A percentile compares a stretch with the other conserved stretches of the same genome.
Conservation (phyloP, 495 filamentous ascomycete species). For the Podospora conica region DNA sequence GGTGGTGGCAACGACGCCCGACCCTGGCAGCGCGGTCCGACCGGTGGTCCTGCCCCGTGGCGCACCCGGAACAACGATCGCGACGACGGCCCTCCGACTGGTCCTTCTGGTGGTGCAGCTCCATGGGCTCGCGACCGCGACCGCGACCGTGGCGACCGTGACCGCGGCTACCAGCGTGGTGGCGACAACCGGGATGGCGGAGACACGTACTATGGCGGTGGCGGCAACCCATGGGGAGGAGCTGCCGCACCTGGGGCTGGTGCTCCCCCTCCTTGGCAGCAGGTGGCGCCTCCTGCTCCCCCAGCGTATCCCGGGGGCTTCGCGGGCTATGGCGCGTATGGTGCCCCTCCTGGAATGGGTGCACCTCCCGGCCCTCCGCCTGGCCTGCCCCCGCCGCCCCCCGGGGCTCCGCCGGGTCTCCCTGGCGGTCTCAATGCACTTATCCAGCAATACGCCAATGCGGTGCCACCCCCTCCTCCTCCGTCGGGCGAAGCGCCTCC, state of each 20-base stretch:
- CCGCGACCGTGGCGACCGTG: slow-evolving; percentile 16
- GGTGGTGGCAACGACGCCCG: slow-evolving; percentile 52
- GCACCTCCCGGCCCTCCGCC: slow-evolving; percentile 41
- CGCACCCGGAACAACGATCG: slow-evolving; percentile 40
- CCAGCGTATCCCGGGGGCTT: slow-evolving; percentile 51
- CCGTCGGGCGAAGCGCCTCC: slow-evolving; percentile 58
- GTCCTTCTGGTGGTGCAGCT: slow-evolving; percentile 33
- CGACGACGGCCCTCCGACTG: slow-evolving; percentile 31
- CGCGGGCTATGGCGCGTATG: slow-evolving; percentile 52
- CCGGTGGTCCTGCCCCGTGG: slow-evolving; percentile 84
- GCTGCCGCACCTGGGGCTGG: slow-evolving; percentile 46
- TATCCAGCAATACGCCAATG: slow-evolving; percentile 59
- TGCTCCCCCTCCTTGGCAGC: slow-evolving; percentile 58
- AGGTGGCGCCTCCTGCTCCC: slow-evolving; percentile 47
- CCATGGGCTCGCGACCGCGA: slow-evolving; percentile 56
- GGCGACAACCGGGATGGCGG: slow-evolving; percentile 22
- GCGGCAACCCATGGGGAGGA: slow-evolving; percentile 33
- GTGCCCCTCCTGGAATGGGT: slow-evolving; percentile 53
- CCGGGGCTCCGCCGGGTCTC: slow-evolving; percentile 59
- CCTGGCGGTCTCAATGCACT: slow-evolving; percentile 53
- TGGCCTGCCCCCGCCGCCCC: slow-evolving; percentile 57
- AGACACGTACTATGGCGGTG: slow-evolving; percentile 46
- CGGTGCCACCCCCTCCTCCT: slow-evolving; percentile 50
- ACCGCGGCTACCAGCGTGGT: slow-evolving; percentile 19
- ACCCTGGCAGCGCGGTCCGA: slow-evolving; percentile 88